Conservation (phyloP, 495 filamentous ascomycete species). For the Rusavskia elegans region DNA sequence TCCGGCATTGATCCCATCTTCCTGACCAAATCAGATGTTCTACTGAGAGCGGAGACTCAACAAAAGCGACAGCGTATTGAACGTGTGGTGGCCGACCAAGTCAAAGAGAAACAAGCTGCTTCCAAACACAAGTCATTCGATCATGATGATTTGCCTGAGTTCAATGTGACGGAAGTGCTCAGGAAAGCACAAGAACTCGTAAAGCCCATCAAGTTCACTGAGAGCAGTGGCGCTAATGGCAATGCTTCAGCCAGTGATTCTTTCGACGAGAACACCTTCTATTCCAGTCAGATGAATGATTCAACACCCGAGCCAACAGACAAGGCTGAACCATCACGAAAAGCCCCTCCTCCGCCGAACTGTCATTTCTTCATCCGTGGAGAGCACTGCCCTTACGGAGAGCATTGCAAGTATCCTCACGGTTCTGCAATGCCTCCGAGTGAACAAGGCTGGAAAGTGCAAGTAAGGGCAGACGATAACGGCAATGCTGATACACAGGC, state of each 20-base stretch:
- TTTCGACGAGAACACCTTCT: slow-evolving; percentile 87
- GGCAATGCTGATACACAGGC: slow-evolving; percentile 12
- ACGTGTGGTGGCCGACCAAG: slow-evolving; percentile 53
- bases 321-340: slow-evolving; percentile 5
- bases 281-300: slow-evolving; percentile 61
- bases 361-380: slow-evolving; percentile 13
- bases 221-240: slow-evolving; percentile 33
- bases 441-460: slow-evolving; percentile 5
- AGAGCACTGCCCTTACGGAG: slow-evolving; percentile 11
- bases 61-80: slow-evolving; percentile 71
- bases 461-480: slow-evolving; percentile 10
- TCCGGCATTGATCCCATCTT: slow-evolving; percentile 61
- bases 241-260: slow-evolving; percentile 52
- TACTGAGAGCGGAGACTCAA: slow-evolving; percentile 68
- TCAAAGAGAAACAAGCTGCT: slow-evolving; percentile 47
- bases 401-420: slow-evolving; percentile 13
- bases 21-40: slow-evolving; percentile 67
- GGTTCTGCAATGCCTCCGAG: slow-evolving; percentile 7
- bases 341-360: slow-evolving; percentile 5
- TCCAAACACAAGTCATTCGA: slow-evolving; percentile 34
- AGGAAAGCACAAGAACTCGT: slow-evolving; percentile 56
- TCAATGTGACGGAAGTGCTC: slow-evolving; percentile 63
- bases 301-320: slow-evolving; percentile 19
- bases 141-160: slow-evolving; percentile 47
- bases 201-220: slow-evolving; percentile 40